A percentile compares a stretch with the other conserved stretches of the same genome.
phyloP scores from a whole-genome alignment of 2,329 filamentous ascomycete genomes.

The Diplodia seriata region DNA sequence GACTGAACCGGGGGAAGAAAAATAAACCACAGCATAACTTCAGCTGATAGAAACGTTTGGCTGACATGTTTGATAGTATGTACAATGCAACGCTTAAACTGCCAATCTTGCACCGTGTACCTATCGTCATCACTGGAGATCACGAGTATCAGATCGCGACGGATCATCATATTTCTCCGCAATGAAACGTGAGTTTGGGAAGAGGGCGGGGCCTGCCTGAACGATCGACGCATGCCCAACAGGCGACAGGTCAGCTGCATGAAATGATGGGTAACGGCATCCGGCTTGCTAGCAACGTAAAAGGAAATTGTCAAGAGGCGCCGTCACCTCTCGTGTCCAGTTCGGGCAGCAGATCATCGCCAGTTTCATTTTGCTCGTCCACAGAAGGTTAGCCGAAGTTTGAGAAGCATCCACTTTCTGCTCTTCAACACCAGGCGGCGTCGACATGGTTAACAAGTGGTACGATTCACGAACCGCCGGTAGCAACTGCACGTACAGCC shows the following conservation, averaged over 20 bases:
- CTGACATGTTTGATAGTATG: no score
- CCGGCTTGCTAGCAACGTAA: background rate
- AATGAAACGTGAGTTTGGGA: background rate
- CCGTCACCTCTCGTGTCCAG: background rate
- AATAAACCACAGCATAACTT: no score
- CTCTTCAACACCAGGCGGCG: background rate
- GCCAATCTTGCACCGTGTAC: no score
- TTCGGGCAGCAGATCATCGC: slow-evolving; percentile 2
- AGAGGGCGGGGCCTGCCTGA: background rate
- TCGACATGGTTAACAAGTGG: background rate
- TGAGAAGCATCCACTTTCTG: background rate
- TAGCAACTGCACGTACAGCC: background rate
- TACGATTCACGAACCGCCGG: background rate
- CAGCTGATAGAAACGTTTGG: no score
- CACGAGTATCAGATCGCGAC: background rate
- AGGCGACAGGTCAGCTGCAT: background rate
- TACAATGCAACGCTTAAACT: no score
- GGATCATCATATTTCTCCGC: background rate
- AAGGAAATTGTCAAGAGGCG: background rate
- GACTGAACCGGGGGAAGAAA: no score
- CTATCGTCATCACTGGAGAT: background rate
- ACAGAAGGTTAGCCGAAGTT: background rate
- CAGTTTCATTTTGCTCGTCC: slow-evolving; percentile 1
- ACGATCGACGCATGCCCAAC: background rate
- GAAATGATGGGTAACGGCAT: background rate